Evolutionary conservation across 345 rosid genomes (phyloP), one percentile per base, ranked within the genome.

Genomic region (Gossypium longicalyx): DNA sequence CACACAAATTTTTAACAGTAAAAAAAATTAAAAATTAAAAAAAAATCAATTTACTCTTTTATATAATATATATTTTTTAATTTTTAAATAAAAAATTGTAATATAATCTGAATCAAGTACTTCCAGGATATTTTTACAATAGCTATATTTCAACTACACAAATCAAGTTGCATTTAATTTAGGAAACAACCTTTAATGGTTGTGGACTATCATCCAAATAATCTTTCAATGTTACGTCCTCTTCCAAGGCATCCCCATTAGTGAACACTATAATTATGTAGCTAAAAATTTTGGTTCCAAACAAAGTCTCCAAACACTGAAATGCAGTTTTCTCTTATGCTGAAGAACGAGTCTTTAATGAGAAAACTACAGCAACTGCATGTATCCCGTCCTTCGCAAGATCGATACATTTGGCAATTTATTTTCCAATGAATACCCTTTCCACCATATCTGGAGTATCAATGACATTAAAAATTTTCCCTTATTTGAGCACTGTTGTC

Each of bases 231-330:
- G 94, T 92, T 73, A 85, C 89, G 0, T 90, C 94, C 63, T 80
- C 93, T 75, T 92, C 97, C 63, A 94, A 87, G 6, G 86, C 92
- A 79, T 94, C 98, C 2, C 98, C 98, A 51, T 97, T 94, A 1
- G 97, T 92, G 59, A 92, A 94, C 38, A 89, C 89, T 23, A 92
- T 80, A 76, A 94, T 86, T 92, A 94, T 85, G 79, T 90, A 88
- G 76, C 88, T 82, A 60, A 82, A 41, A 66, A 94, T 89, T 76
- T 89, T 89, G 57, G 77, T 82, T 19, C 98, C 97, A 51, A 92
- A 90, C 64, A 92, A 76, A n/a, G 86, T 82, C 70, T 83, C 88
- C 81, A 94, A 84, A 85, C 83, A 79, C 19, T 76, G 82, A 13
- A 94, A 82, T 1, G 89, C 88, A 71, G 92, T 81, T 77, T 85